Evolutionary conservation across 768 basidiomycete genomes (phyloP).

Genomic region (Paxillus rubicundulus): DNA sequence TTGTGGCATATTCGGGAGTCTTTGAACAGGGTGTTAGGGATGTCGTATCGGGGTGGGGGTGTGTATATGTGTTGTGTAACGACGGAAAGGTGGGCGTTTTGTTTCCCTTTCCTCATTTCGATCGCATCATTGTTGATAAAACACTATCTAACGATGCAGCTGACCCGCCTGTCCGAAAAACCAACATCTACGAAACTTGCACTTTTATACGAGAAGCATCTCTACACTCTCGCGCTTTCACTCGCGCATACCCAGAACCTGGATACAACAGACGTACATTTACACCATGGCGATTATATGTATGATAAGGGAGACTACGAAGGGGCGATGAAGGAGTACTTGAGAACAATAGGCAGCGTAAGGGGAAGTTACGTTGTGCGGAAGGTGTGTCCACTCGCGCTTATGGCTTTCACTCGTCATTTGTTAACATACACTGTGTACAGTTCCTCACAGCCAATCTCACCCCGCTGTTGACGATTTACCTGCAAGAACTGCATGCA

Average conservation of each 20-base stretch:
- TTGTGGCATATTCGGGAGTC: conserved; percentile 78
- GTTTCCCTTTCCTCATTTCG: background rate
- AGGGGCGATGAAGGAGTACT: conserved; percentile 87
- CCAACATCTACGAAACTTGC: conserved; percentile 83
- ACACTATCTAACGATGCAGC: conserved; percentile 33
- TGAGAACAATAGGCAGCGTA: conserved; percentile 84
- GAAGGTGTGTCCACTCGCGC: conserved; percentile 54
- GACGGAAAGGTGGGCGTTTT: conserved; percentile 63
- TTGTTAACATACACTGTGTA: background rate
- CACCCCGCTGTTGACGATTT: conserved; percentile 92
- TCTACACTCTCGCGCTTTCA: conserved; percentile 78
- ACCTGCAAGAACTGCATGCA: conserved; percentile 92
- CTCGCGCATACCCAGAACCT: conserved; percentile 79
- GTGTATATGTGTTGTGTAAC: conserved; percentile 74
- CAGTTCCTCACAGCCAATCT: conserved; percentile 97
- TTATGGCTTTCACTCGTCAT: background rate
- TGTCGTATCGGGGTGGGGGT: conserved; percentile 78
- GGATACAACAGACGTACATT: conserved; percentile 86
- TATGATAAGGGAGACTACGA: conserved; percentile 92
- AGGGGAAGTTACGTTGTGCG: conserved; percentile 96
- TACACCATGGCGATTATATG: conserved; percentile 87
- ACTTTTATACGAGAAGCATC: conserved; percentile 74
- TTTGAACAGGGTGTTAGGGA: conserved; percentile 83
- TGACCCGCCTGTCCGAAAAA: conserved; percentile 70
- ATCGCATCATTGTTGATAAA: background rate